phyloP scores from a whole-genome alignment of 257 asterid genomes.

The Plectranthus barbatus region DNA sequence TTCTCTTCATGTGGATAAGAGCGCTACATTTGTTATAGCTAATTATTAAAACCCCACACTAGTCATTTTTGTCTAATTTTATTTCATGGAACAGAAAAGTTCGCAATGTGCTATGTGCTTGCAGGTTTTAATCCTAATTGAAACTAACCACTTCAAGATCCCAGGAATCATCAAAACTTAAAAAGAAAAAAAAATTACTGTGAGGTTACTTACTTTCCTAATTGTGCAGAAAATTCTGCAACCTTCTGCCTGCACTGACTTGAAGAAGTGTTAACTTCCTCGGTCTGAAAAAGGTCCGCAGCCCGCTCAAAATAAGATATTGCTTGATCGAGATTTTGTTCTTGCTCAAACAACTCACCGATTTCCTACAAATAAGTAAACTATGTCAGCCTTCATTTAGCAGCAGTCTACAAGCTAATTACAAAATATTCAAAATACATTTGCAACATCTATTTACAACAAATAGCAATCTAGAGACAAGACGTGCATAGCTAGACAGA shows the following conservation, averaged over 20 bases:
- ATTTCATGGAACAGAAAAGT: not conserved
- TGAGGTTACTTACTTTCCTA: constrained; percentile 29
- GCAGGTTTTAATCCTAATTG: not conserved
- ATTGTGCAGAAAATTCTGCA: constrained; percentile 36
- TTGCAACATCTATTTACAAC: not conserved
- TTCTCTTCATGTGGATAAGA: not conserved
- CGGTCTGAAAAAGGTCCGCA: constrained; percentile 32
- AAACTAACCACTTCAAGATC: not conserved
- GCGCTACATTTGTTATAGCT: not conserved
- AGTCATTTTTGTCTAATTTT: not conserved
- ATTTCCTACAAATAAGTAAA: constrained; percentile 22
- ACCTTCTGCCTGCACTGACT: constrained; percentile 41
- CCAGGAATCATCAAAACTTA: not conserved
- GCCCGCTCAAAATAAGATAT: constrained; percentile 35
- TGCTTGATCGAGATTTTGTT: constrained; percentile 25
- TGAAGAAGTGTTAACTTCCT: constrained; percentile 29
- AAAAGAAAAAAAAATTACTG: not conserved
- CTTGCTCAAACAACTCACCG: constrained; percentile 34
- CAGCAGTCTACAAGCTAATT: not conserved
- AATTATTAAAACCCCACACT: not conserved
- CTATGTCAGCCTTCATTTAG: constrained; percentile 3
- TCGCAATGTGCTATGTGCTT: not conserved
- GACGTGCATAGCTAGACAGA: too few species aligned
- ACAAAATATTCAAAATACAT: not conserved
- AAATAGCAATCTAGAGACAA: constrained; percentile 4